A percentile compares a stretch with the other conserved stretches of the same genome.
phyloP scores from a whole-genome alignment of 1,284 basidiomycete species.

The Retiboletus flavoniger region DNA sequence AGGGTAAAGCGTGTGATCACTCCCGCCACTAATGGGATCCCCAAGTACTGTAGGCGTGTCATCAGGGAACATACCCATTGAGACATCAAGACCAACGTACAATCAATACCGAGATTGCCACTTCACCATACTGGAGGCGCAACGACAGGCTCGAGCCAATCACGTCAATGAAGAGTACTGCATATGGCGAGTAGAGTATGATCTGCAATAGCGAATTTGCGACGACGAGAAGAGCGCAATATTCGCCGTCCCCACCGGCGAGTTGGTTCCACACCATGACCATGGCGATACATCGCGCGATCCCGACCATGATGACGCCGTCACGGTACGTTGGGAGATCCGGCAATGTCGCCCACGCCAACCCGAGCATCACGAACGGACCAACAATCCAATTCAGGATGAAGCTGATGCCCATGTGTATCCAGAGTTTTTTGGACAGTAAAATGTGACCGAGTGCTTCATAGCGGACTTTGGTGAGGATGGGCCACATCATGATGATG shows the following conservation, averaged over 20 bases:
- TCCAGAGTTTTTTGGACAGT: constrained; percentile 51
- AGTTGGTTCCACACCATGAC: constrained; percentile 84
- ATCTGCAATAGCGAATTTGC: constrained; percentile 72
- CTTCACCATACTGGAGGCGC: constrained; percentile 63
- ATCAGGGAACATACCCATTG: background rate
- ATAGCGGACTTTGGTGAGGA: constrained; percentile 78
- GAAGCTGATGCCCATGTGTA: constrained; percentile 70
- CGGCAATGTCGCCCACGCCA: constrained; percentile 85
- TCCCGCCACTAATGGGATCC: constrained; percentile 69
- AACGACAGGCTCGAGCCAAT: constrained; percentile 52
- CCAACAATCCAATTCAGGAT: constrained; percentile 82
- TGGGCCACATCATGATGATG: constrained; percentile 91
- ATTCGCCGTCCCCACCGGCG: constrained; percentile 72
- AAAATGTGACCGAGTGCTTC: constrained; percentile 67
- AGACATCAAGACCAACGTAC: constrained; percentile 39
- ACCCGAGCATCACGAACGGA: constrained; percentile 78
- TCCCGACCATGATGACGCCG: constrained; percentile 54
- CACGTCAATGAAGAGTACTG: constrained; percentile 75
- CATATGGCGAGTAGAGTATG: constrained; percentile 73
- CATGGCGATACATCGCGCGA: constrained; percentile 73
- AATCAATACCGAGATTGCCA: constrained; percentile 76
- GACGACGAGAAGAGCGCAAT: constrained; percentile 73
- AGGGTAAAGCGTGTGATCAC: constrained; percentile 64
- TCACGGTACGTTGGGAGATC: constrained; percentile 67
- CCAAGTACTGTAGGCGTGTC: constrained; percentile 56